These are phyloP conservation scores for Blastosporella zonata DNA, from an alignment of 1,284 basidiomycete genomes.

Conservation along the genomic window DNA sequence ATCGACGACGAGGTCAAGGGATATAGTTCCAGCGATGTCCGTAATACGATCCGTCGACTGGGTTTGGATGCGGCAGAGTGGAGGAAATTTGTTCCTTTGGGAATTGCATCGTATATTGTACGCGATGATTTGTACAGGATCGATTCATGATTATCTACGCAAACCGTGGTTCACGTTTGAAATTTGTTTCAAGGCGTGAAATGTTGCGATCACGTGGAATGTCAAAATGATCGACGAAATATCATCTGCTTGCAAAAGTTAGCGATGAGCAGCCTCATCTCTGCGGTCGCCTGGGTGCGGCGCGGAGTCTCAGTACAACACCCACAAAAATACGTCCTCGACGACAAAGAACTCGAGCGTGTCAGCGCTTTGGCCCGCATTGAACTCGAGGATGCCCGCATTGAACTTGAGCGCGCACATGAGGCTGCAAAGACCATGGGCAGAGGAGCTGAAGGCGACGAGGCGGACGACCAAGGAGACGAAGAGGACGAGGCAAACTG, in stretches of 20 bases:
- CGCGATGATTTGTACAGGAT: conserved; percentile 48
- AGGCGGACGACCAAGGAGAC: conserved; percentile 55
- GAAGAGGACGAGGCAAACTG: conserved; percentile 59
- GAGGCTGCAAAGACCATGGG: conserved; percentile 75
- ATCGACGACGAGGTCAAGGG: conserved; percentile 54
- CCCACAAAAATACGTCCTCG: conserved; percentile 87
- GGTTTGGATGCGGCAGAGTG: conserved; percentile 27
- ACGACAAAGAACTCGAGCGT: conserved; percentile 88
- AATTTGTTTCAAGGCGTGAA: no score
- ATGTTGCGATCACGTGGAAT: conserved; percentile 20
- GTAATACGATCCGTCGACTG: conserved; percentile 42
- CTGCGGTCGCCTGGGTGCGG: conserved; percentile 72
- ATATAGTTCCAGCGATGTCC: conserved; percentile 74
- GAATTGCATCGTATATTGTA: conserved; percentile 41
- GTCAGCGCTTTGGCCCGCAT: conserved; percentile 88
- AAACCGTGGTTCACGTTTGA: no score
- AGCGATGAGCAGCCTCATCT: conserved; percentile 71
- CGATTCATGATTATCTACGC: no score
- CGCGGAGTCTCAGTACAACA: conserved; percentile 76
- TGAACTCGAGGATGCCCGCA: conserved; percentile 84
- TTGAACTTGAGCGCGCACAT: conserved; percentile 82
- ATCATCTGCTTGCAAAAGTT: neutral
- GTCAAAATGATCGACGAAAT: conserved; percentile 13
- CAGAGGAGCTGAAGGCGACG: conserved; percentile 54
- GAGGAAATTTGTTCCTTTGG: conserved; percentile 31